Evolutionary conservation across 345 rosid genomes (phyloP).

Genomic region (Clarkia xantiana): DNA sequence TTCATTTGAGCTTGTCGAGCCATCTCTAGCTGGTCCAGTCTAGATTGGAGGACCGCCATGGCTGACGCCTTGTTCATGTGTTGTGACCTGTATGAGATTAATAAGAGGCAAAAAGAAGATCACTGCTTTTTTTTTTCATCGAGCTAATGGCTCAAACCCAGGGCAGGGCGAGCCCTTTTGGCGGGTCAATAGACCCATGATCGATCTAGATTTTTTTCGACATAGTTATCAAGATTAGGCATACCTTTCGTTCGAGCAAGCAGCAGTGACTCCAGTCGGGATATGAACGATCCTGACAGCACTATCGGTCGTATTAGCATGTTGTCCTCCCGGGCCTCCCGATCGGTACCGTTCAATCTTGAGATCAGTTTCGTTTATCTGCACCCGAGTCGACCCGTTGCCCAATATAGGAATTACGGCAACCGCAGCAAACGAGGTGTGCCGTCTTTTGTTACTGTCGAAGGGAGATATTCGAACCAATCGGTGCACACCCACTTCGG

Average conservation of each 20-base stretch:
- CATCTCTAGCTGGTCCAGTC: conserved; percentile 82
- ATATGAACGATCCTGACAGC: conserved; percentile 89
- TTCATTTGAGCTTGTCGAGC: conserved; percentile 84
- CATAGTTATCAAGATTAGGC: not conserved
- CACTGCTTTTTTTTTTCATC: not conserved
- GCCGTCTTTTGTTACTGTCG: conserved; percentile 77
- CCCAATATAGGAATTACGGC: conserved; percentile 85
- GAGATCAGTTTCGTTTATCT: conserved; percentile 83
- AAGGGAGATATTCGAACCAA: conserved; percentile 92
- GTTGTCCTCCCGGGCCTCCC: conserved; percentile 93
- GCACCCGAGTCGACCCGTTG: conserved; percentile 59
- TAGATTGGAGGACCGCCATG: conserved; percentile 88
- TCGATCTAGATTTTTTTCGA: no score
- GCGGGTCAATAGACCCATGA: no score
- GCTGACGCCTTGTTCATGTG: conserved; percentile 92
- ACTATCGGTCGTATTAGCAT: conserved; percentile 84
- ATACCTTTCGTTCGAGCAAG: conserved; percentile 90
- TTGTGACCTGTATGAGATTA: conserved; percentile 40
- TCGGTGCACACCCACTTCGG: conserved; percentile 96
- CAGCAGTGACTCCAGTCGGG: conserved; percentile 82
- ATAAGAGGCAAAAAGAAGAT: not conserved
- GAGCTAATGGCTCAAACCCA: no score
- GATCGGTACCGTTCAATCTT: conserved; percentile 78
- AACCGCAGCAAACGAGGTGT: conserved; percentile 98
- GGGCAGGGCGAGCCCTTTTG: no score